Percentiles rank a stretch among this genome's conserved stretches.
Conservation (phyloP, 805 yeast species). For the Hyphopichia homilentoma region DNA sequence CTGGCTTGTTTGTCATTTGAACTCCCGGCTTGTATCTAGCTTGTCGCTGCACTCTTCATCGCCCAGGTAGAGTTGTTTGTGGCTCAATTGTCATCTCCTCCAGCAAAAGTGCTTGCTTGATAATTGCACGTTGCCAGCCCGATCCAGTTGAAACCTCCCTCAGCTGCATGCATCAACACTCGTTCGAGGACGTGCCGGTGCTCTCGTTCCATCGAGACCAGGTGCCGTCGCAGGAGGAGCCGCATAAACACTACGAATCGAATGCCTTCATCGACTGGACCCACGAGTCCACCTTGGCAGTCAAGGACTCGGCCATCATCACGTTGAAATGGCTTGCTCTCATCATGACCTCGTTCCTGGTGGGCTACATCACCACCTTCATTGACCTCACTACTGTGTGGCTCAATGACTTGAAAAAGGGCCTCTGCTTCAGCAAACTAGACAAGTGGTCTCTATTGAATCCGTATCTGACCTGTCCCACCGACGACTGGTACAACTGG, state of each 20-base stretch:
- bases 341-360: constrained; percentile 39
- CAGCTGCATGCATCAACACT: no score
- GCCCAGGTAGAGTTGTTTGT: no score
- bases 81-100: no score
- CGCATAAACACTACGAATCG: constrained; percentile 29
- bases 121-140: no score
- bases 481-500: constrained; percentile 39
- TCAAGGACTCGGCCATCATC: constrained; percentile 10
- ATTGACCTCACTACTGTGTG: constrained; percentile 49
- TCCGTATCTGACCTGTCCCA: constrained; percentile 43
- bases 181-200: no score
- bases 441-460: constrained; percentile 39
- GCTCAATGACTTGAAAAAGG: constrained; percentile 51
- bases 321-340: constrained; percentile 47
- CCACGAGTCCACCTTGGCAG: constrained; percentile 32
- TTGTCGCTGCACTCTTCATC: no score
- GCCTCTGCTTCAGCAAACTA: constrained; percentile 41
- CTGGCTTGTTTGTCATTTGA: no score
- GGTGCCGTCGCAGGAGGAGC: no score
- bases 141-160: no score
- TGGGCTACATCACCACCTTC: constrained; percentile 47
- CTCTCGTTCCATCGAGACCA: no score
- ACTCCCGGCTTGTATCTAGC: no score
- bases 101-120: no score
- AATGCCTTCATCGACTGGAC: constrained; percentile 52